Evolutionary conservation across 164 flowering plant genomes (phyloP).

Genomic region (Umbellularia californica): DNA sequence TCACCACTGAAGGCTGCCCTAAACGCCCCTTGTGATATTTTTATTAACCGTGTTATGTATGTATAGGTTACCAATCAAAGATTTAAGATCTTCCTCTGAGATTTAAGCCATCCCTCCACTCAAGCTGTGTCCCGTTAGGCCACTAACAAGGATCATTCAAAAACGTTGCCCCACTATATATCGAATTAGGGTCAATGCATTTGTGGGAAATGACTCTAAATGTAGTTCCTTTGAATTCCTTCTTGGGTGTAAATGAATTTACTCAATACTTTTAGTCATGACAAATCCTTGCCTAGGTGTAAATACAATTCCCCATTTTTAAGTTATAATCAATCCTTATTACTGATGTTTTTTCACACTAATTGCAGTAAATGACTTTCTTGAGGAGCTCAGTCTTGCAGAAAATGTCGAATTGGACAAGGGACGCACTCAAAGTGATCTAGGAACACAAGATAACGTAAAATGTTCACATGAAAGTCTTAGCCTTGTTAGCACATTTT

Average conservation of each 20-base stretch:
- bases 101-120: neutral
- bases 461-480: constrained; percentile 15
- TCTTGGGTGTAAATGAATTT: too few relatives aligned
- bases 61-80: neutral
- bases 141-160: too few relatives aligned
- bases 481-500: constrained; percentile 15
- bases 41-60: too few relatives aligned
- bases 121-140: neutral
- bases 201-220: too few relatives aligned
- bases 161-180: too few relatives aligned
- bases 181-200: too few relatives aligned
- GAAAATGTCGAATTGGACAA: constrained; percentile 41
- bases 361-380: constrained; percentile 44
- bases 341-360: constrained; percentile 6
- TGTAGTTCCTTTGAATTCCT: too few relatives aligned
- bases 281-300: too few relatives aligned
- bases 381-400: constrained; percentile 82
- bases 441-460: constrained; percentile 10
- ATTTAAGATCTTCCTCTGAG: neutral
- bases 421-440: constrained; percentile 10
- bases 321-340: neutral
- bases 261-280: too few relatives aligned
- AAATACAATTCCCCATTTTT: too few relatives aligned
- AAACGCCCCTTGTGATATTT: neutral
- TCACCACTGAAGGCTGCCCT: neutral